Percentiles rank a stretch among this genome's conserved stretches.
phyloP scores from a whole-genome alignment of 2,329 filamentous ascomycete species.

The Beauveria caledonica region DNA sequence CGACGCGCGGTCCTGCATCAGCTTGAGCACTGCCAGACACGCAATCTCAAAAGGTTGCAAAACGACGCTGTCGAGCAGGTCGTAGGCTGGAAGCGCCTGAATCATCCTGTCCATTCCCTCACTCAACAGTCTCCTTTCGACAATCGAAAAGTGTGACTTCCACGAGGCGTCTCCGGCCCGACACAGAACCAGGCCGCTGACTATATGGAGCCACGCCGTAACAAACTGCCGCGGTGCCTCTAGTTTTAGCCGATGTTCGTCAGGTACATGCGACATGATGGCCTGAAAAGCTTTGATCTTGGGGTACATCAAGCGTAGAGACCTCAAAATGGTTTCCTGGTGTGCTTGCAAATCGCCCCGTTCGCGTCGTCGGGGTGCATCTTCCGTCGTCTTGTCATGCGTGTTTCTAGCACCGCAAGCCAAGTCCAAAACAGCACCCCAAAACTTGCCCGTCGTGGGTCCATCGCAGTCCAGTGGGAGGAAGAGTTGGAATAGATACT shows the following conservation, averaged over 20 bases:
- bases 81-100: slow-evolving; percentile 22
- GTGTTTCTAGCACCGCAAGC: slow-evolving; percentile 19
- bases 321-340: not conserved
- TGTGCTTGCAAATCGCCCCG: not conserved
- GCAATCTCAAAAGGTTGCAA: slow-evolving; percentile 36
- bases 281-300: slow-evolving; percentile 23
- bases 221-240: slow-evolving; percentile 28
- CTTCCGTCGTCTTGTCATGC: slow-evolving; percentile 7
- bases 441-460: slow-evolving; percentile 33
- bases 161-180: slow-evolving; percentile 18
- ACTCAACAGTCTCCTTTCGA: slow-evolving; percentile 23
- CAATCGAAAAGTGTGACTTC: slow-evolving; percentile 21
- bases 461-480: slow-evolving; percentile 28
- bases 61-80: slow-evolving; percentile 28
- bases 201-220: slow-evolving; percentile 33
- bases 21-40: slow-evolving; percentile 29
- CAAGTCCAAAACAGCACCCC: slow-evolving; percentile 31
- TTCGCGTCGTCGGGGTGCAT: not conserved
- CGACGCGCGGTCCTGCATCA: slow-evolving; percentile 31
- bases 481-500: slow-evolving; percentile 34
- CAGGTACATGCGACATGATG: slow-evolving; percentile 20
- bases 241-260: slow-evolving; percentile 22
- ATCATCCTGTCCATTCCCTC: slow-evolving; percentile 31
- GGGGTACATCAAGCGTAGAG: slow-evolving; percentile 5
- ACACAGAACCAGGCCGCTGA: slow-evolving; percentile 28